A percentile compares a stretch with the other conserved stretches of the same genome.
phyloP scores from a whole-genome alignment of 2,329 filamentous ascomycete species.

The Thermothelomyces thermophilus region DNA sequence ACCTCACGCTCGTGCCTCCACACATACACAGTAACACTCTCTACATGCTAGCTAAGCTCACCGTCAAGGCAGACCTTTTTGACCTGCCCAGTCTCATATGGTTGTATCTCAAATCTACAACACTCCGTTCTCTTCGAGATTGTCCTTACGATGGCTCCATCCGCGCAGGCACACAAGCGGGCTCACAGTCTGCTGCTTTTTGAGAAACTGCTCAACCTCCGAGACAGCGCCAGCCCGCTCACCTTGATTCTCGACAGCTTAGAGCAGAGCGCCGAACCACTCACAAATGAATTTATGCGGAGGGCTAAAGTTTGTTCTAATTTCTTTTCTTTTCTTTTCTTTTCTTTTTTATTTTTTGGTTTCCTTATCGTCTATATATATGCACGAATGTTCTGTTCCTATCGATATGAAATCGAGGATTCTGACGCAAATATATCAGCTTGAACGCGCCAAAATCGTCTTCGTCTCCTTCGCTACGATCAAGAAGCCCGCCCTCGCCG shows the following conservation, averaged over 20 bases:
- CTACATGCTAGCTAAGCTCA: too few relatives aligned
- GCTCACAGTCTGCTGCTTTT: constrained; percentile 81
- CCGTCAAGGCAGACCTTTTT: too few relatives aligned
- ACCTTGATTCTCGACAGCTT: constrained; percentile 80
- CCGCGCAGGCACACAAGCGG: constrained; percentile 56
- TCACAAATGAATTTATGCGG: constrained; percentile 66
- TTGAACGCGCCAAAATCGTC: constrained; percentile 62
- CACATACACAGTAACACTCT: too few relatives aligned
- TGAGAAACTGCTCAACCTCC: constrained; percentile 70
- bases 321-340: background rate
- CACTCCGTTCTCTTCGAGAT: too few relatives aligned
- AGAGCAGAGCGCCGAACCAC: constrained; percentile 67
- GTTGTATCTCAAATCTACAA: too few relatives aligned
- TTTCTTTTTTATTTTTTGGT: background rate
- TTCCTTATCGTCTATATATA: too few relatives aligned
- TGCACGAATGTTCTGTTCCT: too few relatives aligned
- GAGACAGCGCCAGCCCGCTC: constrained; percentile 76
- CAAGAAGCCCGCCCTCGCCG: constrained; percentile 54
- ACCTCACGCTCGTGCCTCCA: background rate
- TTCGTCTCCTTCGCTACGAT: constrained; percentile 74
- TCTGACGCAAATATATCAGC: constrained; percentile 32
- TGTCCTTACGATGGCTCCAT: constrained; percentile 39
- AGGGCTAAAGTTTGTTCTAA: constrained; percentile 57
- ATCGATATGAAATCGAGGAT: too few relatives aligned
- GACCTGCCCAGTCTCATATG: too few relatives aligned